Evolutionary conservation across 768 basidiomycete genomes (phyloP).

Genomic region (Amanita brunnescens): DNA sequence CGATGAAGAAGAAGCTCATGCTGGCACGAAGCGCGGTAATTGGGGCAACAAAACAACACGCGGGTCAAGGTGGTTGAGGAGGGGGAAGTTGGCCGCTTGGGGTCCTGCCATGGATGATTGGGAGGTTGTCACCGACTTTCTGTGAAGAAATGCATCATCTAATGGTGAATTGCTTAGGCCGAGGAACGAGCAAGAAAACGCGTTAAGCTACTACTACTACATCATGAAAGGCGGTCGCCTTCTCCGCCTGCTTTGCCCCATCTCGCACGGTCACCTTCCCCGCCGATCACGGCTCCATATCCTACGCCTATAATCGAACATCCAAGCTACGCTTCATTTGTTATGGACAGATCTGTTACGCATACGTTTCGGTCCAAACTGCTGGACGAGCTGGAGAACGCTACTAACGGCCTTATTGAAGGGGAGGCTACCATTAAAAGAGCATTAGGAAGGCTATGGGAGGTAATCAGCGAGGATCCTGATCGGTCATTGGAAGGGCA

Average conservation of each 20-base stretch:
- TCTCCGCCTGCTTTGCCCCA: constrained; percentile 71
- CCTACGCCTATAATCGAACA: constrained; percentile 59
- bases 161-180: constrained; percentile 33
- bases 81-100: constrained; percentile 78
- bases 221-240: constrained; percentile 46
- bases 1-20: constrained; percentile 45
- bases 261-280: constrained; percentile 64
- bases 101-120: constrained; percentile 79
- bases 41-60: constrained; percentile 77
- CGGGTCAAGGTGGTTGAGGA: constrained; percentile 75
- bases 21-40: constrained; percentile 53
- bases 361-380: constrained; percentile 76
- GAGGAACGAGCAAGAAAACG: constrained; percentile 83
- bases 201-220: constrained; percentile 57
- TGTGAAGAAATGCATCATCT: constrained; percentile 2
- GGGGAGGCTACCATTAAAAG: constrained; percentile 66
- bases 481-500: constrained; percentile 28
- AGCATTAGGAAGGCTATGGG: constrained; percentile 75
- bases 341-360: constrained; percentile 77
- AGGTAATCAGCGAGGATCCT: constrained; percentile 68
- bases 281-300: constrained; percentile 72
- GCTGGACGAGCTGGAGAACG: constrained; percentile 71
- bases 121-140: constrained; percentile 46
- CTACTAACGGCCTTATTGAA: constrained; percentile 79
- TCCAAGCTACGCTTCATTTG: constrained; percentile 73